Conservation (phyloP, 2,329 filamentous ascomycete species). For the Trichothecium roseum region DNA sequence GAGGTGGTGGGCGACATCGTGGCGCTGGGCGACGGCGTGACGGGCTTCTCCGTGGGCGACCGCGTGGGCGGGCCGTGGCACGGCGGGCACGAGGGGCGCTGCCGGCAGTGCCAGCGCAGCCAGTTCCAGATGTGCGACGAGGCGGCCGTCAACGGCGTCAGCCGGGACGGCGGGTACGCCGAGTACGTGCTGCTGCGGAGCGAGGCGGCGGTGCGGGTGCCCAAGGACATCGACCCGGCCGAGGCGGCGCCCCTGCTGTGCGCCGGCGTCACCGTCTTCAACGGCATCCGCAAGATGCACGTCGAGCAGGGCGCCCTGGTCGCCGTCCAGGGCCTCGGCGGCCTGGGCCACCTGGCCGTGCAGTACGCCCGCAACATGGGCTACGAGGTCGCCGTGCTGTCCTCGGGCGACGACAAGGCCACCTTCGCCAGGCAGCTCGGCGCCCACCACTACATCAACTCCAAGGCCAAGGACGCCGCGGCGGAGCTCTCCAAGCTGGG, state of each 20-base stretch:
- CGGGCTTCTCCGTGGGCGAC: constrained; percentile 51
- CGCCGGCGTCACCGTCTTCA: constrained; percentile 56
- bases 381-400: constrained; percentile 60
- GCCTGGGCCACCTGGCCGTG: constrained; percentile 67
- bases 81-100: constrained; percentile 47
- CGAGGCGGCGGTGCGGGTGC: constrained; percentile 50
- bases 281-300: constrained; percentile 42
- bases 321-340: constrained; percentile 60
- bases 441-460: constrained; percentile 36
- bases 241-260: constrained; percentile 51
- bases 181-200: constrained; percentile 51
- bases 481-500: constrained; percentile 44
- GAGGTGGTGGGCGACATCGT: constrained; percentile 61
- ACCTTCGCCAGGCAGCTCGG: constrained; percentile 47
- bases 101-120: constrained; percentile 51
- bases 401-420: constrained; percentile 52
- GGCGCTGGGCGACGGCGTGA: constrained; percentile 45
- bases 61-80: constrained; percentile 45
- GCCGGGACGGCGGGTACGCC: constrained; percentile 55
- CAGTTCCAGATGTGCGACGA: constrained; percentile 61
- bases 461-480: constrained; percentile 36
- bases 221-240: constrained; percentile 38
- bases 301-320: constrained; percentile 42
- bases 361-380: constrained; percentile 71
- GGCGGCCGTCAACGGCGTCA: constrained; percentile 53